These are phyloP conservation scores for Rhizopogon vulgaris DNA, from an alignment of 768 basidiomycete species.

Conservation along the genomic window DNA sequence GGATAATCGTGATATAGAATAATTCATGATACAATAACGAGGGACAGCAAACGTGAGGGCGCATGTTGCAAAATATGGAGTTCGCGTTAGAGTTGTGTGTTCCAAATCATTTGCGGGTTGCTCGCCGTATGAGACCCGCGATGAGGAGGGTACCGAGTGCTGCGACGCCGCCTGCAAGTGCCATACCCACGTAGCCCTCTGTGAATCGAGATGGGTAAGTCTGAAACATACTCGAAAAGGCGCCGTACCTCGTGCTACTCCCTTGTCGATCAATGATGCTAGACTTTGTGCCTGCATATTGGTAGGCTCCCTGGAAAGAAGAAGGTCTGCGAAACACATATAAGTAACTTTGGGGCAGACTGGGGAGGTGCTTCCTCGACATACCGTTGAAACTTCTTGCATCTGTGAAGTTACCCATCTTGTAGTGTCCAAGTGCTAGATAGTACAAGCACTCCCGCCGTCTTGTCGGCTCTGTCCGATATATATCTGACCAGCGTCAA, in stretches of 20 bases:
- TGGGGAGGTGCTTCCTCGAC: constrained; percentile 18
- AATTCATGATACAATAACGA: constrained; percentile 16
- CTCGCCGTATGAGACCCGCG: constrained; percentile 81
- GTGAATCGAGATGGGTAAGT: constrained; percentile 4
- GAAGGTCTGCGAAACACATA: constrained; percentile 46
- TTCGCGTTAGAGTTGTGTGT: constrained; percentile 10
- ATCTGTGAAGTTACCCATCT: constrained; percentile 92
- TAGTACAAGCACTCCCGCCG: constrained; percentile 96
- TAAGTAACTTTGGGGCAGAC: not conserved
- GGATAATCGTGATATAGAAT: constrained; percentile 18
- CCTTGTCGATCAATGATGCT: constrained; percentile 77
- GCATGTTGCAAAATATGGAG: constrained; percentile 10
- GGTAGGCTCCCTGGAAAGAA: constrained; percentile 87
- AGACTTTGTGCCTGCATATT: constrained; percentile 93
- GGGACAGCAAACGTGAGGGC: constrained; percentile 2
- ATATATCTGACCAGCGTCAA: constrained; percentile 61
- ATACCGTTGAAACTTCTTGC: constrained; percentile 89
- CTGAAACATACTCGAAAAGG: not conserved
- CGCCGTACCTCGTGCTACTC: constrained; percentile 68
- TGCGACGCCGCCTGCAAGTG: constrained; percentile 84
- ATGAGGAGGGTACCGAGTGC: constrained; percentile 74
- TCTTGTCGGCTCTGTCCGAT: constrained; percentile 78
- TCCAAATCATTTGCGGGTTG: constrained; percentile 39
- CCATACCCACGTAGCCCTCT: constrained; percentile 99
- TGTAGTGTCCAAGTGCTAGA: constrained; percentile 92